Conservation (phyloP, 306 rosid genomes). For the Mucuna pruriens region DNA sequence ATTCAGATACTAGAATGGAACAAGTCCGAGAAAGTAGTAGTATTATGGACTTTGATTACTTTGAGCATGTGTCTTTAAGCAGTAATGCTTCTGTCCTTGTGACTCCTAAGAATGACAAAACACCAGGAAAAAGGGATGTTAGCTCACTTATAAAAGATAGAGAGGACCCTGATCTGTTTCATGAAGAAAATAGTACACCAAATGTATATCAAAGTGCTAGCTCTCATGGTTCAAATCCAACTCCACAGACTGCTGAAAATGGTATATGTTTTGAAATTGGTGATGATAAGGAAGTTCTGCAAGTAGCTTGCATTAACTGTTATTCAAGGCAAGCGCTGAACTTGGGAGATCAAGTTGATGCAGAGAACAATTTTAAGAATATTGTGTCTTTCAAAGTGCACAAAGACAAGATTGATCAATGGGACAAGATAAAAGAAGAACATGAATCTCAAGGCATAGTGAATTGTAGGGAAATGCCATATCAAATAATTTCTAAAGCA, state of each 20-base stretch:
- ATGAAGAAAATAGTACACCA: conserved; percentile 29
- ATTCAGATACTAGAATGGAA: conserved; percentile 33
- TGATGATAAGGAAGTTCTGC: conserved; percentile 34
- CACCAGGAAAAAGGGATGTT: conserved; percentile 20
- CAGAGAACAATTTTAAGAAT: conserved; percentile 25
- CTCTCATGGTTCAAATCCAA: conserved; percentile 52
- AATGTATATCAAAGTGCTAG: conserved; percentile 46
- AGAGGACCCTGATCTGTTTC: conserved; percentile 9
- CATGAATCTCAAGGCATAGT: conserved; percentile 33
- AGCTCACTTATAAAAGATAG: neutral
- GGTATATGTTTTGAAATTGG: conserved; percentile 28
- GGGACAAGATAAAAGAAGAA: conserved; percentile 35
- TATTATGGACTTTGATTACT: conserved; percentile 26
- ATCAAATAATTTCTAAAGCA: conserved; percentile 24
- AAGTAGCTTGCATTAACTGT: conserved; percentile 38
- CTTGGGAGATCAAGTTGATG: conserved; percentile 43
- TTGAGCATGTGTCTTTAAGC: conserved; percentile 16
- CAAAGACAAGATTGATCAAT: conserved; percentile 15
- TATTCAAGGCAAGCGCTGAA: conserved; percentile 42
- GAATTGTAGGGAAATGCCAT: conserved; percentile 24
- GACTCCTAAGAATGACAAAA: conserved; percentile 41
- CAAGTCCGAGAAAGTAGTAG: conserved; percentile 29
- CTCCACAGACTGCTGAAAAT: conserved; percentile 42
- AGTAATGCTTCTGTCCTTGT: neutral
- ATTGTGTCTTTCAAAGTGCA: conserved; percentile 24